Conservation (phyloP, 352 stramenopile genomes). For the Globisporangium lucens region DNA sequence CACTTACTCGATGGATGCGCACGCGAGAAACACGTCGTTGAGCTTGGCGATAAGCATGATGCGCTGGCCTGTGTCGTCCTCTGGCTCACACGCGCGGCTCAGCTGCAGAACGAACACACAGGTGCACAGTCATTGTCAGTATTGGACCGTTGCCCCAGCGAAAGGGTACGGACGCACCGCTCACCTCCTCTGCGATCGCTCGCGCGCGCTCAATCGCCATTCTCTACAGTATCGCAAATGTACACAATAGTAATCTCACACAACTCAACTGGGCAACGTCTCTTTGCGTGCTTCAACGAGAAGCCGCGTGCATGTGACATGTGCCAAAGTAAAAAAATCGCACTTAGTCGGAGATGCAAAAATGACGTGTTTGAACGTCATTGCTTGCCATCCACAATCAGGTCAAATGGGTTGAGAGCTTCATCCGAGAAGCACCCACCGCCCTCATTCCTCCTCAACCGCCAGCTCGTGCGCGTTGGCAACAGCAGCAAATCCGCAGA, state of each 20-base stretch:
- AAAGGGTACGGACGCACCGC: not conserved
- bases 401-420: not conserved
- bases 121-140: not conserved
- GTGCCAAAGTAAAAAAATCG: not conserved
- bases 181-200: conserved; percentile 3
- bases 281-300: not conserved
- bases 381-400: not conserved
- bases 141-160: not conserved
- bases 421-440: not conserved
- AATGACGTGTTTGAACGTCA: not conserved
- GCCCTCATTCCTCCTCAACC: not conserved
- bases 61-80: not conserved
- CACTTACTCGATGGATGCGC: conserved; percentile 16
- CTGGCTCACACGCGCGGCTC: not conserved
- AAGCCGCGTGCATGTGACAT: not conserved
- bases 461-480: no score
- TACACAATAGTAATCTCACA: not conserved
- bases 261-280: not conserved
- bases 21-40: conserved; percentile 17
- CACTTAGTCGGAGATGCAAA: not conserved
- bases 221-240: not conserved
- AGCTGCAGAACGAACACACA: not conserved
- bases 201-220: not conserved
- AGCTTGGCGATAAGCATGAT: conserved; percentile 9
- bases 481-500: not conserved